These are phyloP conservation scores for Aspergillus arachidicola DNA, from an alignment of 2,329 filamentous ascomycete species.

Conservation along the genomic window DNA sequence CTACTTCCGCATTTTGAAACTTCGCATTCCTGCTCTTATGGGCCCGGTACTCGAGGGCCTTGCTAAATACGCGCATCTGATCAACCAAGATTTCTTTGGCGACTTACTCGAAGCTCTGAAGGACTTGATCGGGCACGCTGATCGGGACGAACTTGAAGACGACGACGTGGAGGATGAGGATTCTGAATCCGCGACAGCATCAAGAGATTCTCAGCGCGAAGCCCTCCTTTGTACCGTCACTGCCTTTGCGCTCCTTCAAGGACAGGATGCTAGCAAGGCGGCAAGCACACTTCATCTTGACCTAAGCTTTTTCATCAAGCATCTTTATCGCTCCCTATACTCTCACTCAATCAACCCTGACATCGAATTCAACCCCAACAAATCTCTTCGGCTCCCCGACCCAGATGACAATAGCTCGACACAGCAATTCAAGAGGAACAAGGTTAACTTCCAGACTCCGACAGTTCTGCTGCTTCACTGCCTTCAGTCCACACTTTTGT, in stretches of 20 bases:
- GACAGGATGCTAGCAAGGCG: constrained; percentile 87
- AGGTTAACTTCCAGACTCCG: constrained; percentile 92
- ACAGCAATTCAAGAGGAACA: constrained; percentile 55
- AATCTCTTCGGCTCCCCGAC: constrained; percentile 71
- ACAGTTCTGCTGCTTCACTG: constrained; percentile 89
- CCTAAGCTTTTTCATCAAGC: constrained; percentile 90
- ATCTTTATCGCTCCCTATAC: constrained; percentile 86
- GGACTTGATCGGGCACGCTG: constrained; percentile 80
- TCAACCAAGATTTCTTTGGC: constrained; percentile 99
- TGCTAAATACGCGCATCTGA: constrained; percentile 90
- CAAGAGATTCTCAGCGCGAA: constrained; percentile 79
- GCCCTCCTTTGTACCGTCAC: constrained; percentile 92
- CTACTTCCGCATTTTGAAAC: constrained; percentile 93
- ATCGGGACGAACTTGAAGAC: constrained; percentile 50
- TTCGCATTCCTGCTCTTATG: constrained; percentile 80
- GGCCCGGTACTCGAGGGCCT: constrained; percentile 95
- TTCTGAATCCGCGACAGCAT: constrained; percentile 43
- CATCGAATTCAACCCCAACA: constrained; percentile 75
- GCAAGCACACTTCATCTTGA: constrained; percentile 82
- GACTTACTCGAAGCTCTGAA: constrained; percentile 93
- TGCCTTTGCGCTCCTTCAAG: constrained; percentile 91
- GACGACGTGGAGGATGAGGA: constrained; percentile 43
- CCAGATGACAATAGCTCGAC: constrained; percentile 54
- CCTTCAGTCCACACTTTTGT: constrained; percentile 78
- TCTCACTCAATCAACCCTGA: constrained; percentile 79